Evolutionary conservation across 192 early-diverging fungal species (phyloP), one percentile per base, ranked within the genome.

Genomic region (Coemansia sp.): DNA sequence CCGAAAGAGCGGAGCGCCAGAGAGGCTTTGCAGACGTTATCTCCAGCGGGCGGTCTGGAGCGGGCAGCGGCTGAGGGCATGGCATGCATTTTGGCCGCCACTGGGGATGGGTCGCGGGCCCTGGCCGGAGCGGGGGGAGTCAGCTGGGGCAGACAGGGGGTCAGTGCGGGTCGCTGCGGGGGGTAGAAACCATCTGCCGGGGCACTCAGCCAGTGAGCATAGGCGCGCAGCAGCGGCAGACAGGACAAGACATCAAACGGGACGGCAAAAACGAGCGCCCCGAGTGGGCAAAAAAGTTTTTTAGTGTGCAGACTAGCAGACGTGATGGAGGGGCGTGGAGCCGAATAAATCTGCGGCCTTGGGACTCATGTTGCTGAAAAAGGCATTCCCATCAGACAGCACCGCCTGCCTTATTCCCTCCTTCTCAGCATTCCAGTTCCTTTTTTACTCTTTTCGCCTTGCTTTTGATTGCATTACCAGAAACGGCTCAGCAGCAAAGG

Each of bases 311-410:
- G 60, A 54, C 63, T 64, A 51, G 59, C 57, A 61, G 37, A 55
- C 42, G 37, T 28, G 66, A 59, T 42, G 28, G 28, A 22, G 53
- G 48, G 52, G 50, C 49, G 50, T 60, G 60, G 64, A 61, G 57
- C 65, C 65, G 61, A 73, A 73, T 73, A 73, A 73, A 73, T 73
- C 65, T 66, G 60, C 60, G 61, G 65, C 65, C 64, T 62, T 62
- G 47, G 71, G 46, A 56, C 64, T 65, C 37, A 60, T 36, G 19
- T 73, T 73, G 65, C 71, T 73, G 64, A 73, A 73, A 73, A 72
- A 61, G 61, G 65, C 25, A 62, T 60, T 72, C 19, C 51, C 66
- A 51, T 50, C 71, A 22, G 48, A 23, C 60, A 57, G 54, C 57
- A 59, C n/a, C 28, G 52, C 60, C 44, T 68, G 59, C 66, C 66